phyloP scores from a whole-genome alignment of 306 rosid species.

The Cercis canadensis region DNA sequence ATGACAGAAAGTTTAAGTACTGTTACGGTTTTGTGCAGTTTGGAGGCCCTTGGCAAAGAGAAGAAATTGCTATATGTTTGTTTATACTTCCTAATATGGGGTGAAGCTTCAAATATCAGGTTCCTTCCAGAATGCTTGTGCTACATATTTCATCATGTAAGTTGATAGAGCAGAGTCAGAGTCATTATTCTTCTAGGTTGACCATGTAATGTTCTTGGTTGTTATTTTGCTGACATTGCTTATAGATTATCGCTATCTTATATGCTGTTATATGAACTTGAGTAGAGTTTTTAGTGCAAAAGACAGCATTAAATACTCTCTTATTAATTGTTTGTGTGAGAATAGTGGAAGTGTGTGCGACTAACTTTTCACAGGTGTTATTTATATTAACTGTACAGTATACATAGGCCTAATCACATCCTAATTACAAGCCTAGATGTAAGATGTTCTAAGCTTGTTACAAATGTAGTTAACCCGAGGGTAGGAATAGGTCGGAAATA shows the following conservation, averaged over 20 bases:
- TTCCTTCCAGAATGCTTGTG: conserved; percentile 98
- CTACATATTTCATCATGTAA: conserved; percentile 98
- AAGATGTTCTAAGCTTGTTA: too few relatives aligned
- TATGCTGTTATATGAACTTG: neutral
- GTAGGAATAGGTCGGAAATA: too few relatives aligned
- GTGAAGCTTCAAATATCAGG: conserved; percentile 90
- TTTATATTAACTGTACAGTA: too few relatives aligned
- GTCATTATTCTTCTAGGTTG: conserved; percentile 9
- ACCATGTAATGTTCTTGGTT: conserved; percentile 8
- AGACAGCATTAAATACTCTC: neutral
- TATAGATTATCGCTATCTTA: neutral
- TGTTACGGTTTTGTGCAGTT: conserved; percentile 51
- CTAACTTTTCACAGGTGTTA: too few relatives aligned
- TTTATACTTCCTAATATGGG: conserved; percentile 88
- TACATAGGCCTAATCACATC: too few relatives aligned
- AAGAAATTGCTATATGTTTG: conserved; percentile 73
- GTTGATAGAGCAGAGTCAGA: conserved; percentile 36
- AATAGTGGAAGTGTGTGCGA: too few relatives aligned
- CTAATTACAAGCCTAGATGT: too few relatives aligned
- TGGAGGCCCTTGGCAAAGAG: conserved; percentile 72
- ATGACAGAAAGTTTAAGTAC: conserved; percentile 24
- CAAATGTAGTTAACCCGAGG: too few relatives aligned
- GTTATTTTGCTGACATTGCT: conserved; percentile 15
- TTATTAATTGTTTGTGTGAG: neutral
- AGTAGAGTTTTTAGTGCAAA: neutral